Evolutionary conservation across 768 basidiomycete species (phyloP).

Genomic region (Cystofilobasidium macerans): DNA sequence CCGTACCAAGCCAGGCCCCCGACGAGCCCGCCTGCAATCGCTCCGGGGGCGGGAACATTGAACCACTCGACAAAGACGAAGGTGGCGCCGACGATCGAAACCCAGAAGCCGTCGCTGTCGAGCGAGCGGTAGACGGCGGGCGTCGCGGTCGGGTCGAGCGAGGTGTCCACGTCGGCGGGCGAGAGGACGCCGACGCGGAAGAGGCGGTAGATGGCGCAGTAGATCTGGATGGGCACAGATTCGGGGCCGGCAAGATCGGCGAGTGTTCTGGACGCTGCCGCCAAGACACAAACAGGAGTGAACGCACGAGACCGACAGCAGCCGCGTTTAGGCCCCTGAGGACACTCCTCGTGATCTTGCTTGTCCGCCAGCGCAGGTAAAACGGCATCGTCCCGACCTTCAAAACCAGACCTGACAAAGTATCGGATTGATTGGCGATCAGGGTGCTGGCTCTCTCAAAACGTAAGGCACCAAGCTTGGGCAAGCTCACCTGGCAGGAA

Average conservation of each 20-base stretch:
- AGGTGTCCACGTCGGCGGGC: constrained; percentile 5
- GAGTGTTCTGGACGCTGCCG: too few relatives aligned
- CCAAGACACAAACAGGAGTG: too few relatives aligned
- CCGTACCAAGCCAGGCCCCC: constrained; percentile 45
- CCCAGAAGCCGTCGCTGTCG: constrained; percentile 45
- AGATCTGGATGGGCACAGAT: constrained; percentile 30
- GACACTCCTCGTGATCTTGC: constrained; percentile 26
- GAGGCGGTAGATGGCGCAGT: constrained; percentile 11
- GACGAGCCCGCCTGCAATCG: constrained; percentile 41
- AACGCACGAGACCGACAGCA: constrained; percentile 33
- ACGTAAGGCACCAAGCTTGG: constrained; percentile 34
- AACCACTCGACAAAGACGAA: constrained; percentile 44
- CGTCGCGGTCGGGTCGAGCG: constrained; percentile 18
- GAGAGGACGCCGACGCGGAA: constrained; percentile 7
- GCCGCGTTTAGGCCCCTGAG: constrained; percentile 36
- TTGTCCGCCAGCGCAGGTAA: constrained; percentile 29
- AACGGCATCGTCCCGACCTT: constrained; percentile 30
- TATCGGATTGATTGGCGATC: too few relatives aligned
- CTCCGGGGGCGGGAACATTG: constrained; percentile 38
- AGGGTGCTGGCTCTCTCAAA: too few relatives aligned
- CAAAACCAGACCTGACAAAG: constrained; percentile 29
- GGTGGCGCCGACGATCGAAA: constrained; percentile 41
- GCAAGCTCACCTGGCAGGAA: constrained; percentile 44
- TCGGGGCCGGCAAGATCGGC: constrained; percentile 23
- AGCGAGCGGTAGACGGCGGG: constrained; percentile 30